phyloP scores from a whole-genome alignment of 768 basidiomycete species.

The Mycena galopus region DNA sequence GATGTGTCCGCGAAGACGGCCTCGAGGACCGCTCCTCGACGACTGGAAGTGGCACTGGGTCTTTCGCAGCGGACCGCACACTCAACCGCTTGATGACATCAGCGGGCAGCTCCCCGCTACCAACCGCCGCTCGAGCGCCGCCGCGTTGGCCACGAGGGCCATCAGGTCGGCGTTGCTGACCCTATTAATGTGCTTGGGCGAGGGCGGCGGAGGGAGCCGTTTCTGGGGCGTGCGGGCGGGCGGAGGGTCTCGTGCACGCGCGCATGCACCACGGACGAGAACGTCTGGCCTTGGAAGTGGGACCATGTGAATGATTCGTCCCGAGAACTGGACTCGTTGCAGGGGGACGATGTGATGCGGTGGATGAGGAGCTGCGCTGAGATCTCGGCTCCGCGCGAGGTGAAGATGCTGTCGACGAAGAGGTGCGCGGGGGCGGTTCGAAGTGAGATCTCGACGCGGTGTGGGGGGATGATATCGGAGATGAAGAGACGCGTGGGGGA shows the following conservation, averaged over 20 bases:
- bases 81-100: slow-evolving; percentile 25
- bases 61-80: background rate
- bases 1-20: background rate
- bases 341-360: background rate
- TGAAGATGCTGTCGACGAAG: background rate
- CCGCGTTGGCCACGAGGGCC: slow-evolving; percentile 24
- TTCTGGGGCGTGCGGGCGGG: slow-evolving; percentile 5
- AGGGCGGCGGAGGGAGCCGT: slow-evolving; percentile 16
- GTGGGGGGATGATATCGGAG: background rate
- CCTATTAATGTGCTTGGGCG: background rate
- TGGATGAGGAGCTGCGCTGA: background rate
- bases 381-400: background rate
- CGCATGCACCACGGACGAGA: slow-evolving; percentile 27
- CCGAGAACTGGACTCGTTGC: background rate
- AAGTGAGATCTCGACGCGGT: background rate
- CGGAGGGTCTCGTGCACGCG: slow-evolving; percentile 23
- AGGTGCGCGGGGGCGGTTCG: background rate
- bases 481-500: background rate
- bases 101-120: slow-evolving; percentile 29
- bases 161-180: slow-evolving; percentile 11
- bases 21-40: background rate
- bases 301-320: background rate
- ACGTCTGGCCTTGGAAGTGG: slow-evolving; percentile 13
- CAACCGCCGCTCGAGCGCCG: slow-evolving; percentile 26
- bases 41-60: background rate